A percentile compares a stretch with the other conserved stretches of the same genome.
Evolutionary conservation across 345 rosid species (phyloP).

Genomic region (Iberis pinnata): DNA sequence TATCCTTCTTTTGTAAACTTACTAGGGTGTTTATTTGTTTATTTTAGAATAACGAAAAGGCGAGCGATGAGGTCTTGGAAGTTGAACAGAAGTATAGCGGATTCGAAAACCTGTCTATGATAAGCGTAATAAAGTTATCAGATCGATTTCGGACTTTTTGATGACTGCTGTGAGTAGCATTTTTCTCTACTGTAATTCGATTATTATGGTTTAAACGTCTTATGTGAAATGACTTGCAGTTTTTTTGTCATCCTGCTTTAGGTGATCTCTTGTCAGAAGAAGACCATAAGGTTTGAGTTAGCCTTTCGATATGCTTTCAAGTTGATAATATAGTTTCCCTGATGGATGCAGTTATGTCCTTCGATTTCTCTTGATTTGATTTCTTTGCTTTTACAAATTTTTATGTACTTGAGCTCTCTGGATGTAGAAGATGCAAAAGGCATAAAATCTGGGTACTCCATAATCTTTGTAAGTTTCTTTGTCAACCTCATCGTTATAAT

Average conservation of each 20-base stretch:
- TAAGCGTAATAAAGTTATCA: slow-evolving; percentile 64
- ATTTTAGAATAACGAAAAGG: slow-evolving; percentile 80
- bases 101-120: slow-evolving; percentile 83
- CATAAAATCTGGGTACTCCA: slow-evolving; percentile 82
- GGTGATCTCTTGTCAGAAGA: slow-evolving; percentile 71
- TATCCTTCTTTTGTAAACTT: too few relatives aligned
- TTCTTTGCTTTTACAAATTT: slow-evolving; percentile 43
- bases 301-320: neutral
- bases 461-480: slow-evolving; percentile 64
- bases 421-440: slow-evolving; percentile 91
- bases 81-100: slow-evolving; percentile 85
- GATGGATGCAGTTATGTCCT: neutral
- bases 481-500: neutral
- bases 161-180: slow-evolving; percentile 65
- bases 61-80: slow-evolving; percentile 82
- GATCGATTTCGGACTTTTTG: slow-evolving; percentile 87
- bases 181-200: neutral
- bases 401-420: slow-evolving; percentile 57
- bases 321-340: neutral
- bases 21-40: neutral
- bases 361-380: neutral
- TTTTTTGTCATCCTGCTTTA: slow-evolving; percentile 81
- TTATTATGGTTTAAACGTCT: neutral
- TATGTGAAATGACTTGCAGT: slow-evolving; percentile 38
- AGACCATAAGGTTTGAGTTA: slow-evolving; percentile 71